A percentile compares a stretch with the other conserved stretches of the same genome.
Conservation (phyloP, 1,284 basidiomycete genomes). For the Trichosporon coremiiforme region DNA sequence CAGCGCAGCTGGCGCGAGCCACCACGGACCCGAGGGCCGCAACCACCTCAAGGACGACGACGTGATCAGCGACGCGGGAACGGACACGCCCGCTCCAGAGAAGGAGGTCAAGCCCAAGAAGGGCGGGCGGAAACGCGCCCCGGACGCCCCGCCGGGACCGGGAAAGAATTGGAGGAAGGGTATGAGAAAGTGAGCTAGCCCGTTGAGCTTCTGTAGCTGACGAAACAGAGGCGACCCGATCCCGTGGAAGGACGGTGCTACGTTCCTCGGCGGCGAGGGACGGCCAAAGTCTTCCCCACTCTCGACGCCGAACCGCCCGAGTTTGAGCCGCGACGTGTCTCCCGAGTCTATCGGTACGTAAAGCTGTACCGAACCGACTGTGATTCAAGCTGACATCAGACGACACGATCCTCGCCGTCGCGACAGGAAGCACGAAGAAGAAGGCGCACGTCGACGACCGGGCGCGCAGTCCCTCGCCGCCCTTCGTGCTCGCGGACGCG, state of each 20-base stretch:
- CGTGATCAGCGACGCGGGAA: conserved; percentile 21
- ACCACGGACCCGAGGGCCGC: conserved; percentile 44
- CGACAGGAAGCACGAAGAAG: conserved; percentile 19
- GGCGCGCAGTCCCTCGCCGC: conserved; percentile 34
- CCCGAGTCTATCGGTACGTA: conserved; percentile 38
- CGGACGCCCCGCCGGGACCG: conserved; percentile 35
- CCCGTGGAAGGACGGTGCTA: conserved; percentile 37
- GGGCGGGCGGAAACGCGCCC: conserved; percentile 16
- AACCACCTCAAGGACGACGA: conserved; percentile 20
- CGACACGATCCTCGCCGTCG: conserved; percentile 24
- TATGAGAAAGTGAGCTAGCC: conserved; percentile 47
- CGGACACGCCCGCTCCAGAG: background rate
- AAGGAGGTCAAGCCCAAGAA: conserved; percentile 36
- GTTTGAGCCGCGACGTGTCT: conserved; percentile 36
- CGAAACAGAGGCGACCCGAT: conserved; percentile 35
- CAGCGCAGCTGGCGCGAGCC: conserved; percentile 43
- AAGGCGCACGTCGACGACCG: background rate
- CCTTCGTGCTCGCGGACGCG: conserved; percentile 47
- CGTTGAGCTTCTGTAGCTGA: conserved; percentile 13
- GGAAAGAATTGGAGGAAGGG: conserved; percentile 51
- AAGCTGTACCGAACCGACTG: background rate
- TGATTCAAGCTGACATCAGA: conserved; percentile 16
- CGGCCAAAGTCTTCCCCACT: conserved; percentile 22
- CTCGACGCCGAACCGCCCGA: conserved; percentile 28
- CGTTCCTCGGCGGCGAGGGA: conserved; percentile 25